These are phyloP conservation scores for Arabis hirsuta DNA, from an alignment of 345 rosid species.

Conservation along the genomic window DNA sequence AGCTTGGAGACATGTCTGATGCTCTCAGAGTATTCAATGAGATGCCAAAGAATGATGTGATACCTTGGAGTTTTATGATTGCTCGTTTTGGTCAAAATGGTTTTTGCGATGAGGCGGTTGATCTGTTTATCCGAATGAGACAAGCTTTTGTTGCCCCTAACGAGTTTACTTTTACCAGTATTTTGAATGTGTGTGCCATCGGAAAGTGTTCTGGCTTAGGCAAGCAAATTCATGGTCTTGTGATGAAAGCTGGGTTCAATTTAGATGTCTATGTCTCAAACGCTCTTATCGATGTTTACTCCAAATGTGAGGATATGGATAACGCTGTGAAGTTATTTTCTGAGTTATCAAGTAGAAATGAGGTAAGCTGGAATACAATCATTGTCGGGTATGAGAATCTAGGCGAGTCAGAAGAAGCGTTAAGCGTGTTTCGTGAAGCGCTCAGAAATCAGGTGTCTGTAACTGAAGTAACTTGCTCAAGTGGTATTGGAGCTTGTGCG, in stretches of 20 bases:
- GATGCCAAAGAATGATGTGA: slow-evolving; percentile 72
- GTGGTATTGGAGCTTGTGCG: slow-evolving; percentile 76
- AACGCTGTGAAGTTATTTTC: slow-evolving; percentile 61
- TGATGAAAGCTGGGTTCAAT: slow-evolving; percentile 58
- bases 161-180: slow-evolving; percentile 75
- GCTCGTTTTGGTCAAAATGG: slow-evolving; percentile 68
- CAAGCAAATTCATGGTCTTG: slow-evolving; percentile 67
- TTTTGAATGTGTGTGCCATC: slow-evolving; percentile 71
- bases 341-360: slow-evolving; percentile 54
- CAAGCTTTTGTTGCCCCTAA: slow-evolving; percentile 64
- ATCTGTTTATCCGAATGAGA: slow-evolving; percentile 72
- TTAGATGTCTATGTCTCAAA: slow-evolving; percentile 67
- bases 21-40: slow-evolving; percentile 66
- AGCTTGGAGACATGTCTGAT: slow-evolving; percentile 50
- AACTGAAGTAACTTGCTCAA: slow-evolving; percentile 85
- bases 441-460: slow-evolving; percentile 53
- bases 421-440: slow-evolving; percentile 63
- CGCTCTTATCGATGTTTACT: slow-evolving; percentile 80
- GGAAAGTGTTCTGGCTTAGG: slow-evolving; percentile 56
- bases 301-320: slow-evolving; percentile 75
- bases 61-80: slow-evolving; percentile 95
- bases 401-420: slow-evolving; percentile 63
- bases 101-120: slow-evolving; percentile 57
- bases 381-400: slow-evolving; percentile 71
- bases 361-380: slow-evolving; percentile 84